Evolutionary conservation across 352 stramenopile genomes (phyloP).

Genomic region (Phytophthora fragariaefolia): DNA sequence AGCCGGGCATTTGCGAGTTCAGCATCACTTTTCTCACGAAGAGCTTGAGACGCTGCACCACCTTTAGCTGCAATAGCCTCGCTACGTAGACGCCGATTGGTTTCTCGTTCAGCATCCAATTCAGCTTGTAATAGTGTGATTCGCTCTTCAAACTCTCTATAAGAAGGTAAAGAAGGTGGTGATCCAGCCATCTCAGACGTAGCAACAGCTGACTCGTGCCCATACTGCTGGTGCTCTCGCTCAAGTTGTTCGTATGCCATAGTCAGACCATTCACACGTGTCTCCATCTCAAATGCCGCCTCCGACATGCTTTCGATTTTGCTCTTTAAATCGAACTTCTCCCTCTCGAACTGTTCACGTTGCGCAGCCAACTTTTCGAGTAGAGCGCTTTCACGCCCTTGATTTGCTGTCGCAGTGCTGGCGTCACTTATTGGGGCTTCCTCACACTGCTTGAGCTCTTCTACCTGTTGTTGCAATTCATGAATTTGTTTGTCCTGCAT

Average conservation of each 20-base stretch:
- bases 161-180: neutral
- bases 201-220: constrained; percentile 9
- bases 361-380: constrained; percentile 20
- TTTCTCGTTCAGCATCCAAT: constrained; percentile 43
- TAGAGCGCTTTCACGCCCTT: constrained; percentile 6
- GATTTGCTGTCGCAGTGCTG: neutral
- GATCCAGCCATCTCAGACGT: neutral
- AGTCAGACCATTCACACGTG: constrained; percentile 50
- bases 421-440: neutral
- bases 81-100: constrained; percentile 32
- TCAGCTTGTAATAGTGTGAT: constrained; percentile 41
- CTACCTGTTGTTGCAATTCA: constrained; percentile 50
- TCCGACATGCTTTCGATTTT: constrained; percentile 38
- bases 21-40: constrained; percentile 31
- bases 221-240: constrained; percentile 40
- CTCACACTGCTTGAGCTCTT: constrained; percentile 21
- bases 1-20: constrained; percentile 31
- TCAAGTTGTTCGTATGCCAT: constrained; percentile 64
- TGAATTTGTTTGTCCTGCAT: constrained; percentile 83
- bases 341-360: constrained; percentile 35
- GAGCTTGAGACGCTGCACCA: constrained; percentile 11
- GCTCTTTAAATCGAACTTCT: constrained; percentile 44
- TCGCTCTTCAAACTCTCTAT: constrained; percentile 13
- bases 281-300: constrained; percentile 45
- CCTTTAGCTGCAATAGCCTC: constrained; percentile 28